Evolutionary conservation across 306 rosid genomes (phyloP).

Genomic region (Potentilla sterilis): DNA sequence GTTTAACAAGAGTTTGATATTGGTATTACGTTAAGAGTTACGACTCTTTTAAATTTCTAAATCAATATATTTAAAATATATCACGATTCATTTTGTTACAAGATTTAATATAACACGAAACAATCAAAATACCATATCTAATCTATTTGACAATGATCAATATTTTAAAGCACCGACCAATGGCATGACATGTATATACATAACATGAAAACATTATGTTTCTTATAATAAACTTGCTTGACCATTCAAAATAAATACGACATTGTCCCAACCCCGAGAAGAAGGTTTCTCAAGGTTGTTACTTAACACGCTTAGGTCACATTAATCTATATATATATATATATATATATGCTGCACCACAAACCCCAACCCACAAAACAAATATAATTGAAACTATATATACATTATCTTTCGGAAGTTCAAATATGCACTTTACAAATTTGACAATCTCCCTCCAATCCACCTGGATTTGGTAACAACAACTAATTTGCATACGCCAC

Average conservation of each 20-base stretch:
- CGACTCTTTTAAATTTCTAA: too few species aligned
- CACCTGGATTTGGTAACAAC: not conserved
- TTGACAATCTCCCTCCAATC: not conserved
- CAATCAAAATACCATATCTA: not conserved
- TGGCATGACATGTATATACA: not conserved
- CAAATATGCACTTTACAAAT: not conserved
- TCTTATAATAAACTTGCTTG: not conserved
- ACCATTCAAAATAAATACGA: not conserved
- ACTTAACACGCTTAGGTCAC: not conserved
- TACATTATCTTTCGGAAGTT: not conserved
- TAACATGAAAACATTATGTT: not conserved
- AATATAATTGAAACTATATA: not conserved
- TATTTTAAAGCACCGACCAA: not conserved
- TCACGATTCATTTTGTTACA: not conserved
- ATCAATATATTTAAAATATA: fast-evolving
- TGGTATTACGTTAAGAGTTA: not conserved
- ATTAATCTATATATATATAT: not conserved
- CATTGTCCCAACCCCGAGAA: not conserved
- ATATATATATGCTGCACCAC: not conserved
- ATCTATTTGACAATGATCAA: not conserved
- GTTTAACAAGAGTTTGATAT: too few species aligned
- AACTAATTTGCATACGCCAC: not conserved
- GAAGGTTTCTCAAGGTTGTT: not conserved
- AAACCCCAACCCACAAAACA: not conserved
- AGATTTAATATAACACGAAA: not conserved